Evolutionary conservation across 805 yeast genomes (phyloP).

Genomic region (Ogataea polymorpha): DNA sequence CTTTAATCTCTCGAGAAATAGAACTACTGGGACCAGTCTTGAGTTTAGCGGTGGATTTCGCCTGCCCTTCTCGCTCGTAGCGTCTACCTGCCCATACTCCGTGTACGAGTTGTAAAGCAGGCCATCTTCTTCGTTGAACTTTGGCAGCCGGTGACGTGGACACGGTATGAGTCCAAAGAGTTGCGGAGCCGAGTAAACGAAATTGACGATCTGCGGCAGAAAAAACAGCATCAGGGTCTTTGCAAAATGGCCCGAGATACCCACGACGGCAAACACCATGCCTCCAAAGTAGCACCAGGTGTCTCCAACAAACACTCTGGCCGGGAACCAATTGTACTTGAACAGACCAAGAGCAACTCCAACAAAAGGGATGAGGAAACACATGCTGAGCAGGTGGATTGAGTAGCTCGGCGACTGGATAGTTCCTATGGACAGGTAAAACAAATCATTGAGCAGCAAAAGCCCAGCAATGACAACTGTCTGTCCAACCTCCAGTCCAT

Average conservation of each 20-base stretch:
- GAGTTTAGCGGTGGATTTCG: conserved; percentile 23
- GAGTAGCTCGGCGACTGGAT: conserved; percentile 60
- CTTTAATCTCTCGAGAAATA: conserved; percentile 43
- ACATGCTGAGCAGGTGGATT: conserved; percentile 78
- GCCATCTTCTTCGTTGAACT: conserved; percentile 63
- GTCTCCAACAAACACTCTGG: conserved; percentile 94
- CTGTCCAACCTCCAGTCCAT: conserved; percentile 96
- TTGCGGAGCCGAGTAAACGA: conserved; percentile 90
- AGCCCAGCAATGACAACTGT: conserved; percentile 72
- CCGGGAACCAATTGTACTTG: conserved; percentile 85
- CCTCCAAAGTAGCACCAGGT: conserved; percentile 98
- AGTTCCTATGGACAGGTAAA: conserved; percentile 46
- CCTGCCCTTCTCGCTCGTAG: conserved; percentile 2
- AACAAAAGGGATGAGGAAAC: conserved; percentile 77
- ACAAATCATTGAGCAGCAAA: conserved; percentile 70
- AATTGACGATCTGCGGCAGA: conserved; percentile 88
- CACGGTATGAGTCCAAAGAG: conserved; percentile 83
- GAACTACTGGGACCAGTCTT: conserved; percentile 36
- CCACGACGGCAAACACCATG: conserved; percentile 97
- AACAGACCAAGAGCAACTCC: conserved; percentile 80
- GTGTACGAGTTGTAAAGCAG: conserved; percentile 72
- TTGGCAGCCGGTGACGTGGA: conserved; percentile 93
- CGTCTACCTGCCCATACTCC: conserved; percentile 30
- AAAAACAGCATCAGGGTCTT: conserved; percentile 85
- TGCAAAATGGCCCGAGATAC: conserved; percentile 93